Conservation (phyloP, 768 basidiomycete species). For the Naganishia vishniacii region DNA sequence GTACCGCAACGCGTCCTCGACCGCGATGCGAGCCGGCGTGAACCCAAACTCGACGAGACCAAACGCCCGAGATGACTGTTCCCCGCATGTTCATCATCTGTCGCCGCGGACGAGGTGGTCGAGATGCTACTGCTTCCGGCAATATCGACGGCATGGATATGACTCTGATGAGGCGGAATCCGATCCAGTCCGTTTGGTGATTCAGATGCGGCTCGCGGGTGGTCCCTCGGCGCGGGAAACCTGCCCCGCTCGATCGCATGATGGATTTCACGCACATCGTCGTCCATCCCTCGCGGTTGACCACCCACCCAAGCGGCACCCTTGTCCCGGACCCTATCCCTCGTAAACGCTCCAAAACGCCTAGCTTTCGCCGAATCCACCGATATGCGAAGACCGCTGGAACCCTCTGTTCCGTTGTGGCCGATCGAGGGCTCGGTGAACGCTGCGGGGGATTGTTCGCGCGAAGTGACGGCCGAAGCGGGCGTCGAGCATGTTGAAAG, state of each 20-base stretch:
- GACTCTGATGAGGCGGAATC: neutral
- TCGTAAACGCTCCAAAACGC: conserved; percentile 9
- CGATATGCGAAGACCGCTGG: too few species aligned
- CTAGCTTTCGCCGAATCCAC: neutral
- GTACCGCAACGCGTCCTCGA: neutral
- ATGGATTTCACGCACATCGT: too few species aligned
- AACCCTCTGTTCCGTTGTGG: neutral
- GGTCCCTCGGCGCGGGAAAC: neutral
- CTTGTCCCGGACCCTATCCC: neutral
- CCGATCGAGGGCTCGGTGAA: neutral
- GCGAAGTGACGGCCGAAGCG: neutral
- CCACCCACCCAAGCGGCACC: neutral
- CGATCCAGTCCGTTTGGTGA: conserved; percentile 7
- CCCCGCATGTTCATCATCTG: neutral
- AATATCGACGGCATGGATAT: neutral
- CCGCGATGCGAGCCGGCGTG: neutral
- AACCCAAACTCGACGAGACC: conserved; percentile 26
- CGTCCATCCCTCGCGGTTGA: neutral
- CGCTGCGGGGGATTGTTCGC: neutral
- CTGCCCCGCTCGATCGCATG: neutral
- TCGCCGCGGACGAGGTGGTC: neutral
- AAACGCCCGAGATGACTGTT: conserved; percentile 41
- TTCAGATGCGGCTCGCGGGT: conserved; percentile 32
- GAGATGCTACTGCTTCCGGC: too few species aligned
- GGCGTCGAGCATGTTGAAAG: conserved; percentile 6